Base-by-base conservation (phyloP, 2,329 filamentous ascomycete species). In the Fusarium xyrophilum region DNA sequence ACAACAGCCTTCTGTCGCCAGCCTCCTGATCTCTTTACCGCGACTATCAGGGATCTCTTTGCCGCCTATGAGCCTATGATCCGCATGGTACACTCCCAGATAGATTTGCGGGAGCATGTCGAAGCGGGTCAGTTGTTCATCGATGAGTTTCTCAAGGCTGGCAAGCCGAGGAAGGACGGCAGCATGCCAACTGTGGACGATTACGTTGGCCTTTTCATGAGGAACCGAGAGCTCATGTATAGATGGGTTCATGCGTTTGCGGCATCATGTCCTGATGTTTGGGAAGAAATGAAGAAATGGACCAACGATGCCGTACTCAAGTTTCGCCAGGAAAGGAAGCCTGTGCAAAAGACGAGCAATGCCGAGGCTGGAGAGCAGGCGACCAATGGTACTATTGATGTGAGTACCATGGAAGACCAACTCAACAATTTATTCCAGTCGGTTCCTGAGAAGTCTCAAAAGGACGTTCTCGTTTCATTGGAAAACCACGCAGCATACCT, bases 41-140 rank as follows among this genome's bases (percentile, higher is more conserved):
- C 87, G 12, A 84, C 87, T 2, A 80, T 94, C 48, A 84, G 86
- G 32, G 89, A 93, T 60, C 77, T 84, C 0, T 85, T 93, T 9
- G 81, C 84, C 1, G 89, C 89, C 4, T 92, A 91, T 69, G 91
- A 93, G 54, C 91, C 91, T 0, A 88, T 93, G 62, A 92, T 96
- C 58, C 85, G 91, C 25, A 81, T 84, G 6, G 82, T 94, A 10
- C 92, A 95, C 75, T 86, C 91, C 56, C 85, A 86, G 4, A 85
- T 93, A 27, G 90, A 94, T 72, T 82, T 95, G 9, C 87, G 87
- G 35, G 88, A 88, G 39, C 91, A 92, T 23, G 77, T 95, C 10
- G 84, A 84, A 38, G 88, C 92, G 36, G 81, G 86, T 3, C 88
- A 94, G 74, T 82, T 80, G 13, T 93, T 96, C 72, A 75, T 94